phyloP scores from a whole-genome alignment of 2,329 filamentous ascomycete species.

The Penicillium sp. region DNA sequence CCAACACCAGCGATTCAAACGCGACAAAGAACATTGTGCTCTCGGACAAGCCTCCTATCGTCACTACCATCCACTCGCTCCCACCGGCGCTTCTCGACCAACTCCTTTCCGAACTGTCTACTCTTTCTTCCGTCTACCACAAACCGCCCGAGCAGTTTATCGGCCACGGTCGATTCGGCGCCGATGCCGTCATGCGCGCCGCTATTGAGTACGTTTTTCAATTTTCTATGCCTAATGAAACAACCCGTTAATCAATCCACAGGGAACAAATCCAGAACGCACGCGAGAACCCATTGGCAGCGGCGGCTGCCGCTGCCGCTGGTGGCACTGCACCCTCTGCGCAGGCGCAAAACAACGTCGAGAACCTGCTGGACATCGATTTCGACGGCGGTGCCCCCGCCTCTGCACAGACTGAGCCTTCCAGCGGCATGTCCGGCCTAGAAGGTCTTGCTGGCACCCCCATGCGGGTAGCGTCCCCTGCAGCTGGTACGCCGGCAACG shows the following conservation, averaged over 20 bases:
- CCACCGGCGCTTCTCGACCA: constrained; percentile 81
- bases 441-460: constrained; percentile 58
- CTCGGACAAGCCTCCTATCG: constrained; percentile 90
- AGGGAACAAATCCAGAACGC: constrained; percentile 87
- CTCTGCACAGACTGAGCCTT: constrained; percentile 68
- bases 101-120: constrained; percentile 88
- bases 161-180: constrained; percentile 88
- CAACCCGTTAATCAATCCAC: constrained; percentile 20
- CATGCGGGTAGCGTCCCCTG: constrained; percentile 49
- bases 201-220: constrained; percentile 69
- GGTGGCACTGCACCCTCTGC: constrained; percentile 53
- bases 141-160: constrained; percentile 98
- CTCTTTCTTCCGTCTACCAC: constrained; percentile 95
- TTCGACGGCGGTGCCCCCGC: constrained; percentile 92
- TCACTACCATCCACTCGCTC: constrained; percentile 87
- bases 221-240: background rate
- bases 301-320: constrained; percentile 65
- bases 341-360: constrained; percentile 70
- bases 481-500: constrained; percentile 33
- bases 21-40: constrained; percentile 91
- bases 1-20: constrained; percentile 73
- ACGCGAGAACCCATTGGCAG: constrained; percentile 90
- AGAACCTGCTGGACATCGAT: constrained; percentile 94
- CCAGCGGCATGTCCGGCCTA: constrained; percentile 63
- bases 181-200: constrained; percentile 89